A percentile compares a stretch with the other conserved stretches of the same genome.
phyloP scores from a whole-genome alignment of 2,329 filamentous ascomycete species.

The Metarhizium humberi region DNA sequence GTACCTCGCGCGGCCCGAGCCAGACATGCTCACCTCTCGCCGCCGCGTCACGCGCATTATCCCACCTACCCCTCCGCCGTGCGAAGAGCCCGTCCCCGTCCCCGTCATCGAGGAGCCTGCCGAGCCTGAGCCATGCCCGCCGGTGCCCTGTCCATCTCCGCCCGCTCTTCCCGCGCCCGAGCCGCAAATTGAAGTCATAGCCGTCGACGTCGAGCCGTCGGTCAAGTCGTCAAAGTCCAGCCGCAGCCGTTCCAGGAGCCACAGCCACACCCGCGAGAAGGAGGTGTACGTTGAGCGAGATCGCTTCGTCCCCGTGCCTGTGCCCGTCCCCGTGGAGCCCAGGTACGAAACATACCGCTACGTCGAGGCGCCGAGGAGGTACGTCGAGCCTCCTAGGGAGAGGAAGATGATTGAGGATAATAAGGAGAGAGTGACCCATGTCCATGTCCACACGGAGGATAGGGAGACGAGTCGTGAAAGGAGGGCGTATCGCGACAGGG shows the following conservation, averaged over 20 bases:
- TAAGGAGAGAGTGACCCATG: slow-evolving; percentile 10
- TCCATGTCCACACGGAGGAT: slow-evolving; percentile 23
- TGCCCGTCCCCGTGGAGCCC: slow-evolving; percentile 27
- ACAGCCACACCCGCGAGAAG: slow-evolving; percentile 22
- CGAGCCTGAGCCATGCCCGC: background rate
- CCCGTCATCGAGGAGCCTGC: slow-evolving; percentile 5
- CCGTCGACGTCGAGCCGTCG: slow-evolving; percentile 25
- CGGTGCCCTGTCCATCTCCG: background rate
- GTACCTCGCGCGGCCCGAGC: slow-evolving; percentile 31
- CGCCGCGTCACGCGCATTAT: slow-evolving; percentile 29
- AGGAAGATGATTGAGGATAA: slow-evolving; percentile 23
- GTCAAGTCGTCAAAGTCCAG: slow-evolving; percentile 14
- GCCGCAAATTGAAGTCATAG: slow-evolving; percentile 27
- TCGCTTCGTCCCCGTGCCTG: slow-evolving; percentile 32
- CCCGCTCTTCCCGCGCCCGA: slow-evolving; percentile 11
- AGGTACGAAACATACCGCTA: slow-evolving; percentile 42
- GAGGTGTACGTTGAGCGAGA: slow-evolving; percentile 46
- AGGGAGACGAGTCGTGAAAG: slow-evolving; percentile 20
- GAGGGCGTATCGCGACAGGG: slow-evolving; percentile 1
- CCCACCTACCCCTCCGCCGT: slow-evolving; percentile 23
- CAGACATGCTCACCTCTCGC: slow-evolving; percentile 26
- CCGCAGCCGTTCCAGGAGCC: slow-evolving; percentile 18
- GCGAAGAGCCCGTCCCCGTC: slow-evolving; percentile 8
- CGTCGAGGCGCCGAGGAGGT: slow-evolving; percentile 37
- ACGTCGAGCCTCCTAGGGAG: slow-evolving; percentile 17